Evolutionary conservation across 2,329 filamentous ascomycete genomes (phyloP).

Genomic region (Paramyrothecium sp.): DNA sequence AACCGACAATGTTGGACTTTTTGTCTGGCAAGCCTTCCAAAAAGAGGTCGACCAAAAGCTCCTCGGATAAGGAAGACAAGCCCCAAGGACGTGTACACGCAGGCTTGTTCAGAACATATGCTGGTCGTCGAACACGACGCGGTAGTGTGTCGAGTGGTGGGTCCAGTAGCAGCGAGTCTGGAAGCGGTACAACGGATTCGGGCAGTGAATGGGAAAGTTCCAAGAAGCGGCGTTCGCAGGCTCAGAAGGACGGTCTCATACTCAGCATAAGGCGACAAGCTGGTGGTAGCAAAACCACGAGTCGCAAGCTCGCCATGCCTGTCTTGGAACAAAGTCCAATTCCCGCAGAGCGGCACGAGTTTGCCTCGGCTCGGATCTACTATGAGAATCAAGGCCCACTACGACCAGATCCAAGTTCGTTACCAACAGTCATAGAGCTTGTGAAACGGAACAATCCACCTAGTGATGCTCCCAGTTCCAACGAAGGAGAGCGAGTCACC

Average conservation of each 20-base stretch:
- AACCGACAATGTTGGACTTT: background rate
- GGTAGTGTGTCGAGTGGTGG: background rate
- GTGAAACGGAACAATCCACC: background rate
- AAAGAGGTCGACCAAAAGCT: background rate
- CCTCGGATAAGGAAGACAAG: background rate
- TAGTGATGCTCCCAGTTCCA: background rate
- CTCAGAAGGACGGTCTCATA: background rate
- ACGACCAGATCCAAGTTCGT: background rate
- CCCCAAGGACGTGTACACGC: too few species aligned
- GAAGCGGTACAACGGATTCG: background rate
- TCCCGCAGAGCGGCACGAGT: background rate
- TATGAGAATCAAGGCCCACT: background rate
- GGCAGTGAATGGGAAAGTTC: background rate
- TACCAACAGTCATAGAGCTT: too few species aligned
- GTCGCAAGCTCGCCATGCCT: background rate
- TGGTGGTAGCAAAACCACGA: background rate
- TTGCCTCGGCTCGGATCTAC: constrained; percentile 1
- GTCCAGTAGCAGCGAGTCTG: background rate
- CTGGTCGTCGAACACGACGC: background rate
- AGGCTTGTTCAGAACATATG: too few species aligned
- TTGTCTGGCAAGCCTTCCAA: background rate
- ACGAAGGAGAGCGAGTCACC: background rate
- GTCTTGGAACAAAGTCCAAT: background rate
- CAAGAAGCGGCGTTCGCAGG: background rate
- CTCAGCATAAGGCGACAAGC: background rate